Evolutionary conservation across 2,329 filamentous ascomycete species (phyloP), one percentile per base, ranked within the genome.

Genomic region (Neofusicoccum umdonicola): DNA sequence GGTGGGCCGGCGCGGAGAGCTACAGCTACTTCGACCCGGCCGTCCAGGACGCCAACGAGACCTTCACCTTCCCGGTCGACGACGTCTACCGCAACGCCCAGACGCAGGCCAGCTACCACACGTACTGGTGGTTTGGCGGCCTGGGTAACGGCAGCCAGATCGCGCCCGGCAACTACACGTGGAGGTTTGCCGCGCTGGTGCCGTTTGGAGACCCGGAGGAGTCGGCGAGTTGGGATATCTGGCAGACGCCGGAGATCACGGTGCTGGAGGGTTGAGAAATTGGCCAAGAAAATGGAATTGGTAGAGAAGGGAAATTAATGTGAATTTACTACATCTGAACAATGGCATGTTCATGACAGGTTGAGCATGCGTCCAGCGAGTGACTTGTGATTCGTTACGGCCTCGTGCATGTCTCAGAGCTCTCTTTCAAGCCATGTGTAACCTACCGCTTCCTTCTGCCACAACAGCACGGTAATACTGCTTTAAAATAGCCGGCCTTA

Each of bases 91-190:
- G 70, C 6, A 71, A 66, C 5, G 52, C 52, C 4, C 52, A 42
- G 35, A 31, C 52, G 4, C 3, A 37, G 17, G 19, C 35, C 2
- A 31, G 37, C 37, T 56, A 27, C 37, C 52, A 42, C 52, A 56
- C 37, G 0, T 71, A 68, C 37, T 71, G 68, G 69, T 74, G 73
- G 73, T 66, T 74, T 4, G 73, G 73, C 7, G 70, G 70, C 52
- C 22, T 75, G 22, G 68, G 68, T 0, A 73, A 74, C 27, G 72
- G 71, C 2, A 68, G 63, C n/a, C 67, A 69, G 34, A 72, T 74
- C 19, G 66, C 60, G 17, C 68, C 68, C 3, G 72, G 72, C 19
- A 68, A 67, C 31, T 74, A 74, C 34, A 61, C 44, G 62, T 65
- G 34, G 2, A 64, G 73, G 0, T 68, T 75, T 19, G 73, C 73